Evolutionary conservation across 441 rosid species (phyloP).

Genomic region (Gossypium gossypioides): DNA sequence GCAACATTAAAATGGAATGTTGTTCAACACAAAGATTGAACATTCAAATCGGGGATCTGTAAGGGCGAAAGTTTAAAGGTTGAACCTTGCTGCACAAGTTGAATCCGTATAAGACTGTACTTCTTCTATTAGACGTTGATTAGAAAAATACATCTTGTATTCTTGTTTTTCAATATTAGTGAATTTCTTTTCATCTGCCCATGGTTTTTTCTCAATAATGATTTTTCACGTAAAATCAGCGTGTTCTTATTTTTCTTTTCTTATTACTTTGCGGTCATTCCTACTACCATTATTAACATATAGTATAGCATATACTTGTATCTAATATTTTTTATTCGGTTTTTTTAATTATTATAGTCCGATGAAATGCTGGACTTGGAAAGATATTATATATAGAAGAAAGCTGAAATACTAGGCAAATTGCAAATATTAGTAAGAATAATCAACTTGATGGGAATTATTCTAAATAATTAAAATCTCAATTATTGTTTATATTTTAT

Average conservation of each 20-base stretch:
- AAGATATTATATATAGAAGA: not conserved
- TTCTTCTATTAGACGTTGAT: not conserved
- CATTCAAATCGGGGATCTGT: not conserved
- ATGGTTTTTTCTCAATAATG: too few species aligned
- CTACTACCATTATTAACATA: not conserved
- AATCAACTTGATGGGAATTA: too few species aligned
- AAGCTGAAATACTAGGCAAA: not conserved
- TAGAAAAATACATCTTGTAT: too few species aligned
- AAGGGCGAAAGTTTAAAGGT: not conserved
- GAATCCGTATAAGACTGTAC: not conserved
- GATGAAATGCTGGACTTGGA: not conserved
- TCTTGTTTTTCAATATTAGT: too few species aligned
- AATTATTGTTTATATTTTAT: not conserved
- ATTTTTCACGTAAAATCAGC: too few species aligned
- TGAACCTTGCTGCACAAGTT: not conserved
- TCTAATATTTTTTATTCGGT: not conserved
- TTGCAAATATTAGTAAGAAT: not conserved
- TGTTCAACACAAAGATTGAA: not conserved
- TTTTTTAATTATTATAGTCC: not conserved
- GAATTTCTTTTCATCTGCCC: too few species aligned
- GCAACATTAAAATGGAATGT: not conserved
- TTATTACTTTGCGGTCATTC: too few species aligned
- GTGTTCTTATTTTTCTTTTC: too few species aligned
- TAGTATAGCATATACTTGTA: too few species aligned
- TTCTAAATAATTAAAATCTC: not conserved